A percentile compares a stretch with the other conserved stretches of the same genome.
phyloP scores from a whole-genome alignment of 1,284 basidiomycete species.

The Volvariella surrecta region DNA sequence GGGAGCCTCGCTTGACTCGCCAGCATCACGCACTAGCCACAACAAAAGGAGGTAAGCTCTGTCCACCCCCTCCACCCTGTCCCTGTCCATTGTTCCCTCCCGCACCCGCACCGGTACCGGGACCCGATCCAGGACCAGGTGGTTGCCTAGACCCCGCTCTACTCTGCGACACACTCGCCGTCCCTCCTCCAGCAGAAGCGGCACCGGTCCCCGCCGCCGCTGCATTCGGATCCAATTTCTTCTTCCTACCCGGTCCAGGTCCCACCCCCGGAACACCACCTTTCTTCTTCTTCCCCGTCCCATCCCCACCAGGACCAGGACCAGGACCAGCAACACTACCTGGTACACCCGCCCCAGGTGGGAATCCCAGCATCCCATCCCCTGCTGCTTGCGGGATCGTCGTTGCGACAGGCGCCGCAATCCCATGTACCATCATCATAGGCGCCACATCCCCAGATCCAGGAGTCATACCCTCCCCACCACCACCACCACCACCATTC shows the following conservation, averaged over 20 bases:
- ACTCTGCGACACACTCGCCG: conserved; percentile 14
- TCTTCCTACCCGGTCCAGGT: conserved; percentile 35
- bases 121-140: conserved; percentile 13
- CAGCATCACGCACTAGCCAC: conserved; percentile 41
- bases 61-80: conserved; percentile 15
- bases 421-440: conserved; percentile 1
- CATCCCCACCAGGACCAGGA: conserved; percentile 15
- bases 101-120: conserved; percentile 8
- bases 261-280: conserved; percentile 23
- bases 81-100: conserved; percentile 16
- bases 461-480: conserved; percentile 2
- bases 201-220: conserved; percentile 3
- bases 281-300: conserved; percentile 27
- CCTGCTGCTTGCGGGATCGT: background rate
- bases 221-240: conserved; percentile 21
- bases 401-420: conserved; percentile 1
- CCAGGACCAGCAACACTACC: conserved; percentile 26
- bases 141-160: conserved; percentile 15
- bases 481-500: conserved; percentile 8
- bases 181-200: conserved; percentile 11
- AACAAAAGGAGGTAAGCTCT: conserved; percentile 36
- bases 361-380: conserved; percentile 1
- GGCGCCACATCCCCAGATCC: background rate
- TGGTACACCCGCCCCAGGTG: conserved; percentile 7
- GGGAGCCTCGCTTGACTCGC: no score